Evolutionary conservation across 495 filamentous ascomycete species (phyloP), one percentile per base, ranked within the genome.

Genomic region (Penicillium subrubescens): DNA sequence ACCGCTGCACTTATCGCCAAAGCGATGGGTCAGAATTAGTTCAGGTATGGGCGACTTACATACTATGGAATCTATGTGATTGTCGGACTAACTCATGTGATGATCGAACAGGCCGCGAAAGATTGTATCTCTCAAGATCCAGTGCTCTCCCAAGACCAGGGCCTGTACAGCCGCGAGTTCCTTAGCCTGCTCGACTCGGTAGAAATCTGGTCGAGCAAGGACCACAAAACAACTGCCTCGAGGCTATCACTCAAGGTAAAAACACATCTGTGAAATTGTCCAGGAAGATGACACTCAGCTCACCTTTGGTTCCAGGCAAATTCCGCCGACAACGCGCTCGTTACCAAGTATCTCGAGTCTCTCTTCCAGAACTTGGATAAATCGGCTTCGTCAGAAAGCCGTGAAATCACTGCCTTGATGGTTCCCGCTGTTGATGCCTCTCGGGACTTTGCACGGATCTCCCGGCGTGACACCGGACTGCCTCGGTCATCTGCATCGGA

Each of bases 221-320:
- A 66, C 21, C 54, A 48, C 11, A 63, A 54, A 11, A 58, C 60
- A 17, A 64, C 64, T 19, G 63, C 59, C 51, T 59, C 72, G 31
- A 73, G 57, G 41, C 37, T 77, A 5, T 64, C 67, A 0, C 57
- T 77, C 23, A 67, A 78, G 71, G 77, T 79, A 74, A 37, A 17
- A 54, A 10, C 27, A 23, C 8, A 54, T n/a, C 23, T 25, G 1
- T 31, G 12, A 31, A 11, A 25, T 8, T 19, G 10, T 31, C 25
- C 48, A 29, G 15, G 14, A 1, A 29, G 21, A 21, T n/a, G 5
- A 21, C 12, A 23, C n/a, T 51, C 44, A 48, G 44, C 44, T 48
- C 33, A 51, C 33, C 12, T 41, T 23, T 53, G 60, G 55, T 37
- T 62, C 7, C 59, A 67, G 39, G 50, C 21, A 17, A 44, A 43